Conservation (phyloP, 192 early-diverging fungal species). For the Linnemannia schmuckeri region DNA sequence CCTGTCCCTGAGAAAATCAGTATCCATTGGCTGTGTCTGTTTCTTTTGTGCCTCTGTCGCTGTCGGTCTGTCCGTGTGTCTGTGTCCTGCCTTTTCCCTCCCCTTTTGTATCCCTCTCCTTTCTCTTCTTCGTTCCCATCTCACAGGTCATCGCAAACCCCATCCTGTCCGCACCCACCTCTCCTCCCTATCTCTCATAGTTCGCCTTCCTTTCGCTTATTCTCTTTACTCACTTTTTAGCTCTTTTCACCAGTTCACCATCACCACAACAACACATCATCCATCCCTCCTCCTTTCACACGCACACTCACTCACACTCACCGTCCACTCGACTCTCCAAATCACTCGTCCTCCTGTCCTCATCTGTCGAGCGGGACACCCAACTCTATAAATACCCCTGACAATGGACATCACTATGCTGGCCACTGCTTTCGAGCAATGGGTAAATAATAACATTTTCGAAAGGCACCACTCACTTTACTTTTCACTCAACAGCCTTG, state of each 20-base stretch:
- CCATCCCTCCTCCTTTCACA: neutral
- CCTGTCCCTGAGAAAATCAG: neutral
- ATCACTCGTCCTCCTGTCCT: neutral
- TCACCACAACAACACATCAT: conserved; percentile 1
- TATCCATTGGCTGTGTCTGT: neutral
- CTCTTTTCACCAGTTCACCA: neutral
- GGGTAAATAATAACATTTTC: conserved; percentile 38
- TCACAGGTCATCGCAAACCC: neutral
- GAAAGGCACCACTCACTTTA: neutral
- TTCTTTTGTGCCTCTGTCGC: neutral
- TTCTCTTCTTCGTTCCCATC: neutral
- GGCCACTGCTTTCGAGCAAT: conserved; percentile 54
- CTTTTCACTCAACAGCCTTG: neutral
- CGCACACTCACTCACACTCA: neutral
- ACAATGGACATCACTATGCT: conserved; percentile 38
- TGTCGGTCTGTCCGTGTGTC: neutral
- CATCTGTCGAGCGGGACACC: neutral
- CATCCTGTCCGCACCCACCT: neutral
- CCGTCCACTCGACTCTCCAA: neutral
- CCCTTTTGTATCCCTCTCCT: neutral
- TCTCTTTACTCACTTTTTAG: conserved; percentile 4
- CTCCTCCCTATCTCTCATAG: neutral
- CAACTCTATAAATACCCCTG: neutral
- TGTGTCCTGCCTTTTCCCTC: neutral
- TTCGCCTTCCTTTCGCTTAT: neutral